Conservation (phyloP, 148 eudicot species). For the Nyssa sinensis region DNA sequence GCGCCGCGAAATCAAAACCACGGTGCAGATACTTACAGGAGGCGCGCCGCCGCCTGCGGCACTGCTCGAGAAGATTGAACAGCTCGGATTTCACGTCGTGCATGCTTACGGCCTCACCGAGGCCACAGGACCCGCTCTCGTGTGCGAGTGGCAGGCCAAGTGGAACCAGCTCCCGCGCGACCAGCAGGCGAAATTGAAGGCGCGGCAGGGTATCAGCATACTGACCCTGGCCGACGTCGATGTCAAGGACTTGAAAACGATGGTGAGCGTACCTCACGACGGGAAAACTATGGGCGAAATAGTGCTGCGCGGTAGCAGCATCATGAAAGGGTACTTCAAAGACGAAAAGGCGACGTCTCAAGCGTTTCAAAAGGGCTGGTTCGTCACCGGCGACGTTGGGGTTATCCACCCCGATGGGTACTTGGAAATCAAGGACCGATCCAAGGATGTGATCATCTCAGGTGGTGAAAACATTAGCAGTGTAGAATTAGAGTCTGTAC, state of each 20-base stretch:
- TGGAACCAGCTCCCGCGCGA: slow-evolving; percentile 53
- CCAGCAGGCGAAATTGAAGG: slow-evolving; percentile 45
- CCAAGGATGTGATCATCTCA: slow-evolving; percentile 81
- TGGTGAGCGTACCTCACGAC: slow-evolving; percentile 54
- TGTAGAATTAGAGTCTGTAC: slow-evolving; percentile 58
- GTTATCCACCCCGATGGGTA: slow-evolving; percentile 78
- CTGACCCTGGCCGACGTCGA: slow-evolving; percentile 63
- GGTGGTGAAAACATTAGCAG: slow-evolving; percentile 95
- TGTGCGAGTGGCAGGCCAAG: slow-evolving; percentile 76
- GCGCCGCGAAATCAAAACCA: slow-evolving; percentile 16
- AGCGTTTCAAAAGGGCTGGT: slow-evolving; percentile 71
- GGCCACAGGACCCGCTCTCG: slow-evolving; percentile 83
- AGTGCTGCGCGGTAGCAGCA: slow-evolving; percentile 71
- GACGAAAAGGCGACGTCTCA: slow-evolving; percentile 45
- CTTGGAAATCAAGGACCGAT: slow-evolving; percentile 71
- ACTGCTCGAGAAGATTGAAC: slow-evolving; percentile 49
- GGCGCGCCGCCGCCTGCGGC: slow-evolving; percentile 87
- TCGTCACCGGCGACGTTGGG: slow-evolving; percentile 79
- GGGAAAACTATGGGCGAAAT: slow-evolving; percentile 75
- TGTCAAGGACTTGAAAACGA: slow-evolving; percentile 46
- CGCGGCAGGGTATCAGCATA: slow-evolving; percentile 72
- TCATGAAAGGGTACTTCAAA: slow-evolving; percentile 83
- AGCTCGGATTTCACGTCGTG: slow-evolving; percentile 69
- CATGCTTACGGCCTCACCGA: slow-evolving; percentile 90
- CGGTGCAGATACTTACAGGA: slow-evolving; percentile 68